These are phyloP conservation scores for Lactifluus piperatus DNA, from an alignment of 768 basidiomycete genomes.

Conservation along the genomic window DNA sequence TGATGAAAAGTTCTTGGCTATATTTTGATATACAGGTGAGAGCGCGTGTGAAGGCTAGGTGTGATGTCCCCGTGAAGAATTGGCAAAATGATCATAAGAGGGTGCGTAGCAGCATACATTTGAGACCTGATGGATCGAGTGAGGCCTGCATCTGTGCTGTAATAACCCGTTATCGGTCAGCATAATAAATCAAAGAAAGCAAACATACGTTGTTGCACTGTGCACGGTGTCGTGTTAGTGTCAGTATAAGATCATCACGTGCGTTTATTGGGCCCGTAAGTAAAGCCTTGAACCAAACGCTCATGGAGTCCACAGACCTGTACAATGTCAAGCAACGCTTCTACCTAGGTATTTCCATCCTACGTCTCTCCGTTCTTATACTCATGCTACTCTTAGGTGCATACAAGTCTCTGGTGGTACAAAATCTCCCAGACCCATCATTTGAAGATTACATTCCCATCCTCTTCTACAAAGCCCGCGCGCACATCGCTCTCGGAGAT, in stretches of 20 bases:
- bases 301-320: conserved; percentile 51
- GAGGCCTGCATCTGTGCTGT: conserved; percentile 53
- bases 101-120: conserved; percentile 29
- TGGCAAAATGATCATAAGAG: background rate
- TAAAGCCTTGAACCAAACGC: background rate
- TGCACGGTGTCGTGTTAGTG: background rate
- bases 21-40: conserved; percentile 72
- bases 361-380: background rate
- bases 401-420: conserved; percentile 50
- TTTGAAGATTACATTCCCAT: conserved; percentile 57
- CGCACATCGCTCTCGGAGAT: conserved; percentile 62
- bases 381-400: conserved; percentile 38
- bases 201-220: background rate
- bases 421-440: conserved; percentile 47
- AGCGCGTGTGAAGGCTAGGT: conserved; percentile 64
- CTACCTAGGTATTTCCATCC: conserved; percentile 43
- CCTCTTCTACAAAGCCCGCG: conserved; percentile 71
- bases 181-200: background rate
- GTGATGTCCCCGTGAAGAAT: background rate
- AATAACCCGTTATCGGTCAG: background rate
- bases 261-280: background rate
- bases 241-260: background rate
- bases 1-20: conserved; percentile 70
- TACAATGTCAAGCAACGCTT: conserved; percentile 73
- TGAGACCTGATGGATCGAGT: conserved; percentile 48